Evolutionary conservation across 257 asterid genomes (phyloP), one percentile per base, ranked within the genome.

Genomic region (Asclepias syriaca): DNA sequence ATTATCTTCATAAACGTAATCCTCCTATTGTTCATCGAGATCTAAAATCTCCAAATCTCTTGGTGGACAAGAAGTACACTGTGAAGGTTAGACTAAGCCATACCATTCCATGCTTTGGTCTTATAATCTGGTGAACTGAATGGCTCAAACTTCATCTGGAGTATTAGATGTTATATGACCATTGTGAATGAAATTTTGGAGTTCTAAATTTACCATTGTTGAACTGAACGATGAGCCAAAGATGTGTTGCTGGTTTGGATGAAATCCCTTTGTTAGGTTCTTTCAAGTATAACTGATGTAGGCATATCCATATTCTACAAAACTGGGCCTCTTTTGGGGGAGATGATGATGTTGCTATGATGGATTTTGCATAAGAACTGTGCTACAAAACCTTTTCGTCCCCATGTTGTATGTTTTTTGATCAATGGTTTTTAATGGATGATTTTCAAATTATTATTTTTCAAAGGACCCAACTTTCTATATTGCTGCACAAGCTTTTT

Each of bases 11-110:
- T 81, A 90, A 83, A 77, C 84, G 85, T 78, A 93, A 84, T 66
- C 98, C 98, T 78, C 98, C 98, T 43, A 78, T 93, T 80, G 97
- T 93, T 82, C 98, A 93, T 56, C 85, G 98, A 13, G 98, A 93
- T 82, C 78, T 93, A 77, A 93, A 93, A 84, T 93, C 98, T 77
- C 98, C 98, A 51, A 93, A 93, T 86, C 97, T 93, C 69, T 78
- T 93, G 72, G 97, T 94, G 78, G 99, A 94, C 88, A 94, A 63
- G 70, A 94, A 89, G 84, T 94, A 88, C 65, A 94, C 99, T 8
- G 99, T 91, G 78, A 94, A 94, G 97, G 99, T 94, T 80, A 83
- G 85, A 45, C 6, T 8, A 65, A 43, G 32, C 27, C 54, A 12
- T 37, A 32, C 0, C 69, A 46, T 29, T n/a, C 34, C 49, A 37